phyloP scores from a whole-genome alignment of 495 filamentous ascomycete species.

The Lophiostoma macrostomum region DNA sequence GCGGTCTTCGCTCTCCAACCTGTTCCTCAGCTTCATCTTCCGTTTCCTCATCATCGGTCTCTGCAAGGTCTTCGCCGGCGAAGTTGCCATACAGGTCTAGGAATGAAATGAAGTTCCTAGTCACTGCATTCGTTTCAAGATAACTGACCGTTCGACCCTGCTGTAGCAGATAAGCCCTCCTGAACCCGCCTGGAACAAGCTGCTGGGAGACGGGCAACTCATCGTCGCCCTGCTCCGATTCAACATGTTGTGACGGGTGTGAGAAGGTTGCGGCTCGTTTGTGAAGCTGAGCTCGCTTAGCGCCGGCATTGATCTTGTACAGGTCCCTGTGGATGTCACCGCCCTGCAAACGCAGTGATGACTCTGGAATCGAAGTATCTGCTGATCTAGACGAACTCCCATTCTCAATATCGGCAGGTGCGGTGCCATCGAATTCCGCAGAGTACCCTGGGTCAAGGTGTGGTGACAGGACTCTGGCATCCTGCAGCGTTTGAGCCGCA shows the following conservation, averaged over 20 bases:
- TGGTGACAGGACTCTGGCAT: conserved; percentile 42
- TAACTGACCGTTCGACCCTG: conserved; percentile 41
- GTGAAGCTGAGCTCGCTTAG: conserved; percentile 45
- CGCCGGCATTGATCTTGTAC: conserved; percentile 56
- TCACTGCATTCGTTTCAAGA: conserved; percentile 51
- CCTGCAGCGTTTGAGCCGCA: conserved; percentile 16
- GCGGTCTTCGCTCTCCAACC: conserved; percentile 44
- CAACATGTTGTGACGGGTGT: conserved; percentile 33
- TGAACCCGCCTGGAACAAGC: conserved; percentile 59
- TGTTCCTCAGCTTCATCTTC: conserved; percentile 46
- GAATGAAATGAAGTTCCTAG: conserved; percentile 65
- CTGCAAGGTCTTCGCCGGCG: conserved; percentile 66
- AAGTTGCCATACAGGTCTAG: conserved; percentile 68
- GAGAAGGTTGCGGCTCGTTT: conserved; percentile 61
- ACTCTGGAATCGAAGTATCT: conserved; percentile 39
- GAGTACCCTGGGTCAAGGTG: conserved; percentile 47
- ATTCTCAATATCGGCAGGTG: conserved; percentile 8
- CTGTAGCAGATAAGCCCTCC: conserved; percentile 47
- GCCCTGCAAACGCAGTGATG: conserved; percentile 61
- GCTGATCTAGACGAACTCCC: conserved; percentile 4
- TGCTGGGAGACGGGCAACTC: conserved; percentile 50
- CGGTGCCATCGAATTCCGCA: conserved; percentile 38
- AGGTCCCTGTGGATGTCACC: conserved; percentile 68
- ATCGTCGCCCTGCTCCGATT: conserved; percentile 20
- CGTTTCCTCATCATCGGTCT: conserved; percentile 56